phyloP scores from a whole-genome alignment of 2,329 filamentous ascomycete genomes.

The Trichoderma cornu-damae region DNA sequence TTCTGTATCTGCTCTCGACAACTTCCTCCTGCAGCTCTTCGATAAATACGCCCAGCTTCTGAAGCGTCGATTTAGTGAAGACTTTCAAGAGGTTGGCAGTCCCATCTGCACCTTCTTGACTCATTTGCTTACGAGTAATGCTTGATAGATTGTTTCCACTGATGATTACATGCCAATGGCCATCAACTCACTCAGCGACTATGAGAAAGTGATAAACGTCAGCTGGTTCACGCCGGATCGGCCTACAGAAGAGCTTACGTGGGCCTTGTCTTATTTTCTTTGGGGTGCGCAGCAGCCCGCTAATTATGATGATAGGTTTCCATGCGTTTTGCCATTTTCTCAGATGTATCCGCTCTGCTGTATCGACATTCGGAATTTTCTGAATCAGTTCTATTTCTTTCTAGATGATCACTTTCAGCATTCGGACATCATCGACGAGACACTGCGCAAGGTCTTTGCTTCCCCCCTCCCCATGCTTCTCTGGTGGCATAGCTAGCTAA shows the following conservation, averaged over 20 bases:
- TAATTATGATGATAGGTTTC: conserved; percentile 56
- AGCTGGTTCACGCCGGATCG: conserved; percentile 93
- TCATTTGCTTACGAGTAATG: background rate
- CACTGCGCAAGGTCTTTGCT: conserved; percentile 62
- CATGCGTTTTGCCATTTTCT: conserved; percentile 92
- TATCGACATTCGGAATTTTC: conserved; percentile 94
- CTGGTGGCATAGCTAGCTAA: background rate
- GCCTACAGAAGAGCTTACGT: conserved; percentile 67
- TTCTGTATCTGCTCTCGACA: conserved; percentile 73
- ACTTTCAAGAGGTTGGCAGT: conserved; percentile 74
- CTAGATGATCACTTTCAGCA: conserved; percentile 94
- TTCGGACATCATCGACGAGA: conserved; percentile 83
- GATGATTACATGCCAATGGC: conserved; percentile 99
- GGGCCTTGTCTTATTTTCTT: conserved; percentile 33
- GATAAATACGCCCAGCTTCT: conserved; percentile 90
- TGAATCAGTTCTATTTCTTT: conserved; percentile 98
- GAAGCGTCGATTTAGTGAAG: conserved; percentile 86
- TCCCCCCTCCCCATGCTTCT: background rate
- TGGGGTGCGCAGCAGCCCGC: background rate
- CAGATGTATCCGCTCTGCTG: conserved; percentile 99
- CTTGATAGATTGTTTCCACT: conserved; percentile 62
- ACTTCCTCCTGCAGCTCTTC: conserved; percentile 81
- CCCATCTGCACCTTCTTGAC: background rate
- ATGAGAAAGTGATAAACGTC: conserved; percentile 91
- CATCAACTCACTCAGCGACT: conserved; percentile 83